These are phyloP conservation scores for Firmiana major DNA, from an alignment of 345 rosid species.

Conservation along the genomic window DNA sequence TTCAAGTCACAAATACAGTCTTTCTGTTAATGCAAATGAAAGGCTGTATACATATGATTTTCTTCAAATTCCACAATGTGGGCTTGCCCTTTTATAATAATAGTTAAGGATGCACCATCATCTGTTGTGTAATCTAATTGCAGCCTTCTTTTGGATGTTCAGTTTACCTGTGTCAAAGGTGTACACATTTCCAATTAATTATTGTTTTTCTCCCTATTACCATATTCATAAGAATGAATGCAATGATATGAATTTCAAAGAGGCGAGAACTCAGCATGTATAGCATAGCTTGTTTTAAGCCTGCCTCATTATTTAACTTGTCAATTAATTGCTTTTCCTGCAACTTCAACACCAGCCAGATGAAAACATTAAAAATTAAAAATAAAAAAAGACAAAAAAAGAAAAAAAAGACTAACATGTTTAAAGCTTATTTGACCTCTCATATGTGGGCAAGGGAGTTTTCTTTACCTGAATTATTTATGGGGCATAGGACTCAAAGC, in stretches of 20 bases:
- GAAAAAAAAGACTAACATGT: neutral
- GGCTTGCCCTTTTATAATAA: neutral
- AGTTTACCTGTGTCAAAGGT: slow-evolving; percentile 23
- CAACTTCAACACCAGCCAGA: neutral
- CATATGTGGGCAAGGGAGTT: neutral
- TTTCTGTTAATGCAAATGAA: no score
- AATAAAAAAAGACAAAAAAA: neutral
- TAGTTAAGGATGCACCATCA: slow-evolving; percentile 22
- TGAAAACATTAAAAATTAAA: no score
- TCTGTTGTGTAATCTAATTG: slow-evolving; percentile 31
- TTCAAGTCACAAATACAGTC: no score
- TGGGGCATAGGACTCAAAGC: neutral
- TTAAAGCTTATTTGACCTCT: neutral
- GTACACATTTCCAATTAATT: slow-evolving; percentile 20
- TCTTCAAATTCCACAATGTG: no score
- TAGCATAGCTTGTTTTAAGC: slow-evolving; percentile 3
- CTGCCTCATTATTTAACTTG: neutral
- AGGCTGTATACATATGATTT: no score
- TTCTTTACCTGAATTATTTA: neutral
- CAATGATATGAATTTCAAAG: neutral
- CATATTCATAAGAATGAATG: neutral
- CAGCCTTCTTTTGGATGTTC: slow-evolving; percentile 28
- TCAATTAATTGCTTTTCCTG: neutral
- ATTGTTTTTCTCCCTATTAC: neutral
- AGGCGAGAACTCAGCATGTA: neutral